Base-by-base conservation (phyloP, 1,284 basidiomycete species). In the Sporisorium exsertum region DNA sequence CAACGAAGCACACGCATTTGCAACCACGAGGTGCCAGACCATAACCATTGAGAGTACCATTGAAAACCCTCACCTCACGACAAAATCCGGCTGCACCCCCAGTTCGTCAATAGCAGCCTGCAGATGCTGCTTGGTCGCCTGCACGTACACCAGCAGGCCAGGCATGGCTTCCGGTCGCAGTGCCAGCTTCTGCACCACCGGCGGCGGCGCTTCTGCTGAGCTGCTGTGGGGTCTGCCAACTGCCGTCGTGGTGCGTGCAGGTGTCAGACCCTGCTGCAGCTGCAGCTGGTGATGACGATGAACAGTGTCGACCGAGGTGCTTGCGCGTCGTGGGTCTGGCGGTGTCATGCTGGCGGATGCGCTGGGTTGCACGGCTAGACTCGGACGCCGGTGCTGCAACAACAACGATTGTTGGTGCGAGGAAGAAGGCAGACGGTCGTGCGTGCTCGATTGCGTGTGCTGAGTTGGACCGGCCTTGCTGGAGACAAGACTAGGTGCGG, bases 161-260 rank as follows among this genome's bases (percentile, higher is more conserved):
- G 73, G 72, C 57, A 82, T 74, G 13, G 76, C 77, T 47, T 81
- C 78, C 8, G 79, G 78, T 27, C 76, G 51, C 29, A 82, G 57
- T 7, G 78, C 71, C 1, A 79, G 29, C 42, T 79, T 79, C 24
- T 60, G 65, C 51, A 73, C 68, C 47, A 60, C 51, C 1, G 58
- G 51, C n/a, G 47, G 47, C 15, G 45, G 9, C 13, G 46, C 20
- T 46, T 61, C 66, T 10, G 46, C 12, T 27, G 61, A n/a, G n/a
- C 40, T 47, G 58, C 60, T 71, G 9, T 61, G 56, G 16, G 62
- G 29, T 9, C 59, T 45, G 6, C 27, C 18, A 16, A 43, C 13
- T 13, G 42, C 35, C 9, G 9, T 3, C 33, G 37, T 22, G 24
- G 51, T 13, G 45, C 26, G 50, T 18, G 40, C 26, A 18, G 37